Conservation (phyloP, 2,329 filamentous ascomycete species). For the Arthrobotrys conoides region DNA sequence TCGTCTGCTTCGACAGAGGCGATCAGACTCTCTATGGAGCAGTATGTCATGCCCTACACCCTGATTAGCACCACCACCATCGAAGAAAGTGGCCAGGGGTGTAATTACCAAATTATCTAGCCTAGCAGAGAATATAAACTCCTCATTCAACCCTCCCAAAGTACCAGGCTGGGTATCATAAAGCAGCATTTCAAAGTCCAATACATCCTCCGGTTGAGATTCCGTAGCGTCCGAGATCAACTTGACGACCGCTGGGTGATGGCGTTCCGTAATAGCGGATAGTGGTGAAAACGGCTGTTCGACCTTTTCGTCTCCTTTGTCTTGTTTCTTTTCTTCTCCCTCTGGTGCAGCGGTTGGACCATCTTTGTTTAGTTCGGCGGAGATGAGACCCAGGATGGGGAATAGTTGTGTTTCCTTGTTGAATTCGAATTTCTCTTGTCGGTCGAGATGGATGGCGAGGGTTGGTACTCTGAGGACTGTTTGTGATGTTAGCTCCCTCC, state of each 20-base stretch:
- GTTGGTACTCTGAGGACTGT: slow-evolving; percentile 88
- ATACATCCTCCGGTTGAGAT: slow-evolving; percentile 78
- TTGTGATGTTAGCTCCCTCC: background rate
- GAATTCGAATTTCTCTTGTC: slow-evolving; percentile 86
- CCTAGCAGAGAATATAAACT: slow-evolving; percentile 95
- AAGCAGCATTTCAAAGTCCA: slow-evolving; percentile 96
- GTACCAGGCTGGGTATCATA: slow-evolving; percentile 95
- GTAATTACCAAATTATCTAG: slow-evolving; percentile 82
- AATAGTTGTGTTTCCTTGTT: slow-evolving; percentile 98
- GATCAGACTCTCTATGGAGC: slow-evolving; percentile 86
- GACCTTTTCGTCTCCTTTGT: slow-evolving; percentile 66
- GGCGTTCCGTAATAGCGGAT: slow-evolving; percentile 82
- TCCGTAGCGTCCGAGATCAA: slow-evolving; percentile 85
- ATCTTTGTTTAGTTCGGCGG: slow-evolving; percentile 83
- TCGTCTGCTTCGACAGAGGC: slow-evolving; percentile 77
- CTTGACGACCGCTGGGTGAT: slow-evolving; percentile 89
- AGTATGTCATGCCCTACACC: slow-evolving; percentile 83
- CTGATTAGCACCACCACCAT: background rate
- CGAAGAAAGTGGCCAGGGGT: background rate
- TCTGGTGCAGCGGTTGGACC: slow-evolving; percentile 65
- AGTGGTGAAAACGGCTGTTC: slow-evolving; percentile 78
- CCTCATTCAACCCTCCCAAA: slow-evolving; percentile 89
- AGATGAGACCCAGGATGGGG: slow-evolving; percentile 88
- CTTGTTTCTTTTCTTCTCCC: slow-evolving; percentile 67
- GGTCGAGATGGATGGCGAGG: slow-evolving; percentile 92